Base-by-base conservation (phyloP, 306 rosid species). In the Mucuna pruriens region DNA sequence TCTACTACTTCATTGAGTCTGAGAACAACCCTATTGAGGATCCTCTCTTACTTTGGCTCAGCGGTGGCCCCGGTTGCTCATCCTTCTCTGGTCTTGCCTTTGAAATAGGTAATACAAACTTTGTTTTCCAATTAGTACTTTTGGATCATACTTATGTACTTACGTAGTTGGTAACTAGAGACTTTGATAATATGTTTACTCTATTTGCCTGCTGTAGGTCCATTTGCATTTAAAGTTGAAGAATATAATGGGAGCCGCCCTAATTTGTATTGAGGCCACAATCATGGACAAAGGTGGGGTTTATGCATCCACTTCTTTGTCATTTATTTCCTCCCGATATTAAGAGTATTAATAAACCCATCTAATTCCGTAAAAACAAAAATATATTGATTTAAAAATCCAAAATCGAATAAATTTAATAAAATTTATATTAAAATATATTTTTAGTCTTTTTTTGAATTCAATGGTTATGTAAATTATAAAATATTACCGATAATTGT, bases 61-160 rank as follows among this genome's bases (percentile, higher is more conserved):
- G 90, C 1, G 97, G 97, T 1, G 97, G 97, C 7, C 97, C 97
- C 7, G 90, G 91, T 46, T 93, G 97, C 82, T 90, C 94, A 49
- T 68, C 84, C 2, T 3, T 84, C 1, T 81, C 94, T 8, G 93
- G 83, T 19, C 79, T 91, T 39, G 84, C 51, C 22, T 72, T 80
- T 73, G 94, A 90, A 84, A 77, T 91, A 2, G 94, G 94, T 91
- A 77, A 71, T 22, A 34, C 6, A 13, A 65, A 13, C 9, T 4
- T 25, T 61, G 9, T n/a, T 34, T 46, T 70, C 5, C 17, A 22
- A 9, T 66, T 64, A 31, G 3, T 5, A 2, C 39, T 60, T 26
- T 55, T 20, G 1, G 3, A 22, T 1, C 26, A 6, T 17, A 46
- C 31, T 11, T 11, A n/a, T n/a, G n/a, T n/a, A n/a, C n/a, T n/a